Base-by-base conservation (phyloP, 2,329 filamentous ascomycete genomes). In the Achaetomium macrosporum region DNA sequence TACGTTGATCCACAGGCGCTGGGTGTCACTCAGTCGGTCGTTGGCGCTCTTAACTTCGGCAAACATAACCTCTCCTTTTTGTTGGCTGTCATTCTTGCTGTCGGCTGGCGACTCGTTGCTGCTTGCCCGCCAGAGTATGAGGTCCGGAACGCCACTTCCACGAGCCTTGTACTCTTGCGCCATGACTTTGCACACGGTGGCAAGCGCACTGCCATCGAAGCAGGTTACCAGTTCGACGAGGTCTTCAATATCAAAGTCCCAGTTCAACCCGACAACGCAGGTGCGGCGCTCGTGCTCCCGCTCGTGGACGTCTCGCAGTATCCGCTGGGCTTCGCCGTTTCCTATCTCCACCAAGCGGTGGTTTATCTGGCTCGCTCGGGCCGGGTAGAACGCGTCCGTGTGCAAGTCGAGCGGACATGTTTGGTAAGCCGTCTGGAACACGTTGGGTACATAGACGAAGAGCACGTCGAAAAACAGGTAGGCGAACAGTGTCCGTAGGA, bases 1-100 rank as follows among this genome's bases (percentile, higher is more conserved):
- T 8, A 96, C 90, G 74, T 97, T 89, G 63, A 97, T 96, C 93
- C 93, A 99, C 60, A 99, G 77, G 61, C 93, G 76, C 73, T 99
- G 93, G 16, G 91, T 95, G 73, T 99, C 93, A 69, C 92, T 97
- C 64, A 99, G 74, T 37, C 90, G 83, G 75, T 99, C 93, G 69
- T 96, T 96, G 66, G 84, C 85, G 60, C 84, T 88, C 73, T 91
- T 90, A 53, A 90, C 87, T 69, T 89, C 85, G 5, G 78, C 78
- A 68, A 93, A 92, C 78, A 90, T 84, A 59, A 88, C 84, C 65
- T 87, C 79, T 37, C 75, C 74, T 52, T 65, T 73, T 52, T 63
- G 73, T 60, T 65, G 66, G 63, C 58, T 56, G 56, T 67, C 57
- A 66, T 63, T 50, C 59, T 58, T 52, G 56, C 59, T 39, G 65